Percentiles rank a stretch among this genome's conserved stretches.
These are phyloP conservation scores for Leccinum subtestaceum DNA, from an alignment of 768 basidiomycete species.

Conservation along the genomic window DNA sequence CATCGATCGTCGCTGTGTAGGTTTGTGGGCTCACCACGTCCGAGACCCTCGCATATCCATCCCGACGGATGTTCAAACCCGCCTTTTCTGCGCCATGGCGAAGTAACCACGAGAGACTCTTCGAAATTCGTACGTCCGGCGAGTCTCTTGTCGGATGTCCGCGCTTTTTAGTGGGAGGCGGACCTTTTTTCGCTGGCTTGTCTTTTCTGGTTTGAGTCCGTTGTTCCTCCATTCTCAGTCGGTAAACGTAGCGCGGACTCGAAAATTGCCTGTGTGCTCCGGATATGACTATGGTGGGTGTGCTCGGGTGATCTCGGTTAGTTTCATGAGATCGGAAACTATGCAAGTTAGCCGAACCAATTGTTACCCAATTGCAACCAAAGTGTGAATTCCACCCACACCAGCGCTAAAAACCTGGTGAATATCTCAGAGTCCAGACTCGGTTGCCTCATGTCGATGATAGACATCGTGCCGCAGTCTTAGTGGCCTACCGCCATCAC, in stretches of 20 bases:
- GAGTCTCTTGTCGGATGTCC: slow-evolving; percentile 57
- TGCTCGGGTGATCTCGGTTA: neutral
- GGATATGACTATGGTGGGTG: neutral
- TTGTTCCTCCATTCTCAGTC: slow-evolving; percentile 11
- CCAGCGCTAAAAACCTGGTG: neutral
- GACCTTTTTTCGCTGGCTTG: slow-evolving; percentile 10
- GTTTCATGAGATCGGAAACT: neutral
- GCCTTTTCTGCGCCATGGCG: slow-evolving; percentile 84
- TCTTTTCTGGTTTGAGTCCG: slow-evolving; percentile 1
- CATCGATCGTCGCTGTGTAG: neutral
- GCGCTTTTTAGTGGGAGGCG: slow-evolving; percentile 43
- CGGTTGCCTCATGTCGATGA: slow-evolving; percentile 6
- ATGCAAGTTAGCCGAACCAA: too few species aligned
- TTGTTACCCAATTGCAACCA: slow-evolving; percentile 2
- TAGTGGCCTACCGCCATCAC: neutral
- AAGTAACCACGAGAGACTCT: slow-evolving; percentile 88
- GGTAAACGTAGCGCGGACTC: neutral
- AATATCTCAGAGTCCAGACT: neutral
- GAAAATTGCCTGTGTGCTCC: slow-evolving; percentile 4
- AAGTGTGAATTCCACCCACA: neutral
- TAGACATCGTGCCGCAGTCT: slow-evolving; percentile 7
- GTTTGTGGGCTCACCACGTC: slow-evolving; percentile 69
- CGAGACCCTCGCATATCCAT: slow-evolving; percentile 80
- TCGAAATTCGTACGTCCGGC: slow-evolving; percentile 70
- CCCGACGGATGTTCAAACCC: slow-evolving; percentile 69